A percentile compares a stretch with the other conserved stretches of the same genome.
Conservation (phyloP, 176 grass and related monocot genomes). For the Lolium perenne region DNA sequence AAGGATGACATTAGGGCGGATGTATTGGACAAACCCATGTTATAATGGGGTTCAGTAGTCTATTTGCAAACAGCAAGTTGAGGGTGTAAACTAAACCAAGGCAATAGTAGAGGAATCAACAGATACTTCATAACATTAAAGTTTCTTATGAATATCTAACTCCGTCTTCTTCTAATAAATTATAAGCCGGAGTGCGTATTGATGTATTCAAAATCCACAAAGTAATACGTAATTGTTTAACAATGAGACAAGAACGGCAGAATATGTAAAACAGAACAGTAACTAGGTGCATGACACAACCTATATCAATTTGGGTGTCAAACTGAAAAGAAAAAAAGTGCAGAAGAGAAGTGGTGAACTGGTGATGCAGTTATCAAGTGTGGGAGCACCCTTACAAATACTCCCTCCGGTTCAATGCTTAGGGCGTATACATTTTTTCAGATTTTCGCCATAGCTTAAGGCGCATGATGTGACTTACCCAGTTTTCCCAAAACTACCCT, state of each 20-base stretch:
- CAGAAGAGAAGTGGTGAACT: not conserved
- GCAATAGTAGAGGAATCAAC: not conserved
- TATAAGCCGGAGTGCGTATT: not conserved
- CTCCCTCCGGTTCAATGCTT: too few species aligned
- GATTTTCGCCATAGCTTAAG: too few species aligned
- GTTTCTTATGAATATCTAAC: not conserved
- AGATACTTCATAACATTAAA: not conserved
- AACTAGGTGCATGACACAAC: not conserved
- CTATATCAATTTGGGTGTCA: not conserved
- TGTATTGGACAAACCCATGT: not conserved
- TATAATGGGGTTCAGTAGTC: not conserved
- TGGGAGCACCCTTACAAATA: not conserved
- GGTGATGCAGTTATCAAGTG: not conserved
- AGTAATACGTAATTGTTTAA: not conserved
- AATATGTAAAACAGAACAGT: not conserved
- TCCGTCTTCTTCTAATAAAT: not conserved
- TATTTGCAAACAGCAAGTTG: not conserved
- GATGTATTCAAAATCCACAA: not conserved
- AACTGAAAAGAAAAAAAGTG: not conserved
- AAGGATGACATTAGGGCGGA: not conserved
- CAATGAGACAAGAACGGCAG: not conserved
- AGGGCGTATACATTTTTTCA: too few species aligned
- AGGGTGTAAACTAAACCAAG: not conserved
- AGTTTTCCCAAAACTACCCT: too few species aligned
- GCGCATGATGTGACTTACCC: too few species aligned